These are phyloP conservation scores for Teratosphaeria gauchensis DNA, from an alignment of 2,329 filamentous ascomycete species.

Conservation along the genomic window DNA sequence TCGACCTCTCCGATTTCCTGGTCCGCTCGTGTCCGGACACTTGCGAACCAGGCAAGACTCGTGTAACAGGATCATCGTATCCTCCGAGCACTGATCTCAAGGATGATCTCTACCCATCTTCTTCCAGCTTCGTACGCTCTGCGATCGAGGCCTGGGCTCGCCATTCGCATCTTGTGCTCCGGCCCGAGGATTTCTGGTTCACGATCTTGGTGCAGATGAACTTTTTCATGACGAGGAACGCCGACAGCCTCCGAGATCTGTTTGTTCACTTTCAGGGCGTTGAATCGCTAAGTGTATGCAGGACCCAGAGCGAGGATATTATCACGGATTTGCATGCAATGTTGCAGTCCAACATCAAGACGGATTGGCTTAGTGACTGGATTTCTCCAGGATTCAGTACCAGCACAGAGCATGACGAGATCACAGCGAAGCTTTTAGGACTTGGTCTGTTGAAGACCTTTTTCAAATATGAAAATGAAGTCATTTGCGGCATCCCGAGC, in stretches of 20 bases:
- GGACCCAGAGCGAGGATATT: too few species aligned
- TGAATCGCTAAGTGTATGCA: too few species aligned
- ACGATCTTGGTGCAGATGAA: not conserved
- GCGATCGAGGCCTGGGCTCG: not conserved
- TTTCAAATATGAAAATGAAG: not conserved
- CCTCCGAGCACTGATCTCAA: too few species aligned
- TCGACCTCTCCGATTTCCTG: not conserved
- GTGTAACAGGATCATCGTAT: not conserved
- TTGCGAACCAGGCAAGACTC: not conserved
- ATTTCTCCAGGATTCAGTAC: not conserved
- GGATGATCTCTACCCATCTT: not conserved
- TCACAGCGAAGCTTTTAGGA: not conserved
- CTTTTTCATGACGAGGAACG: not conserved
- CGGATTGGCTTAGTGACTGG: not conserved
- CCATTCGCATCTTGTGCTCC: not conserved
- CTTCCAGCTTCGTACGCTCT: not conserved
- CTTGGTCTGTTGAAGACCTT: not conserved
- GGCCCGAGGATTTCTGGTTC: not conserved
- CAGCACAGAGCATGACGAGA: not conserved
- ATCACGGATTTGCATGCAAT: not conserved
- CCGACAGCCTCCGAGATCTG: not conserved
- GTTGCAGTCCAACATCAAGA: not conserved
- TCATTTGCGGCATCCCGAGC: not conserved
- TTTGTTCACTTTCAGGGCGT: too few species aligned
- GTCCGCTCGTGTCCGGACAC: not conserved